Evolutionary conservation across 1,284 basidiomycete genomes (phyloP).

Genomic region (Irpex sp.): DNA sequence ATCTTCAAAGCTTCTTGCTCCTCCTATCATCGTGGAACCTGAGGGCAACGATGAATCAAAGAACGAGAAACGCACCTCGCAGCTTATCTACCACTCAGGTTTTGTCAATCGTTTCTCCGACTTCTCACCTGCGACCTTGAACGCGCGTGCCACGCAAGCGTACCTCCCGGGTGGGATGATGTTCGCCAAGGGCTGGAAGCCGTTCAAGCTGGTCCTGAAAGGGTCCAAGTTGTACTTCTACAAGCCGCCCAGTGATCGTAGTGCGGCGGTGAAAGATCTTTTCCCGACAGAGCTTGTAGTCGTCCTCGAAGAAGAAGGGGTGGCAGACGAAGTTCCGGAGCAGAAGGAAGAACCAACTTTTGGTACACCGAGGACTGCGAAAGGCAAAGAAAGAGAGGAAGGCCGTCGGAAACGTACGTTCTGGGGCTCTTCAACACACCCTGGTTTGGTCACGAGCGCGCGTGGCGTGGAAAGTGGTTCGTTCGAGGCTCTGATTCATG

Average conservation of each 20-base stretch:
- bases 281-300: constrained; percentile 65
- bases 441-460: constrained; percentile 51
- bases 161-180: constrained; percentile 24
- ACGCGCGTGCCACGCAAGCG: constrained; percentile 29
- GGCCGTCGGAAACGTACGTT: constrained; percentile 63
- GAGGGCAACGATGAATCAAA: constrained; percentile 15
- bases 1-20: constrained; percentile 39
- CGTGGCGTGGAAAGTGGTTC: constrained; percentile 57
- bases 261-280: constrained; percentile 60
- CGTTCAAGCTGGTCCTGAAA: constrained; percentile 76
- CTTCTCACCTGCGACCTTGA: constrained; percentile 34
- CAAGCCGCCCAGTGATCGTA: constrained; percentile 71
- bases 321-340: constrained; percentile 33
- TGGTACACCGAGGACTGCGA: constrained; percentile 21
- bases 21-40: constrained; percentile 49
- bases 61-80: constrained; percentile 57
- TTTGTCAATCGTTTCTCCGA: constrained; percentile 72
- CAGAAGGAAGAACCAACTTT: constrained; percentile 29
- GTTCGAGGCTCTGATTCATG: constrained; percentile 75
- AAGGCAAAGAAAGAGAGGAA: constrained; percentile 33
- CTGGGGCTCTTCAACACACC: constrained; percentile 76
- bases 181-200: constrained; percentile 73
- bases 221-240: constrained; percentile 81
- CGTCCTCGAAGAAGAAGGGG: constrained; percentile 43
- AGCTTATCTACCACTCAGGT: constrained; percentile 69